Percentiles rank a stretch among this genome's conserved stretches.
phyloP scores from a whole-genome alignment of 1,284 basidiomycete genomes.

The Ustilago shanxiensis region DNA sequence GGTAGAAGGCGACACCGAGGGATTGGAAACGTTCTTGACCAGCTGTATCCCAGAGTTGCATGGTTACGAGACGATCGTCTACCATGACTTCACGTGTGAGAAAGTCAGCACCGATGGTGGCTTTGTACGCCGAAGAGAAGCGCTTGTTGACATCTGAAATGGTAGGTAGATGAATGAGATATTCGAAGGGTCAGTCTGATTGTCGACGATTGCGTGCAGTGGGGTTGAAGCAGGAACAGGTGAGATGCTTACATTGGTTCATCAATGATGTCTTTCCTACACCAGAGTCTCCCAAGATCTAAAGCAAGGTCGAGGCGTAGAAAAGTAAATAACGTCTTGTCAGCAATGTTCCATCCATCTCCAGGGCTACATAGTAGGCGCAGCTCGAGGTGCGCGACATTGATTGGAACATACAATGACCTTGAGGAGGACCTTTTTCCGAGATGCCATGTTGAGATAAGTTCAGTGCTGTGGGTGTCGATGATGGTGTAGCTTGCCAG shows the following conservation, averaged over 20 bases:
- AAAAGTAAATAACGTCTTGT: conserved; percentile 1
- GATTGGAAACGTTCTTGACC: conserved; percentile 99
- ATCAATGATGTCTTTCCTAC: conserved; percentile 99
- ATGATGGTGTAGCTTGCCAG: conserved; percentile 3
- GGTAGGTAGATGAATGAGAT: not conserved
- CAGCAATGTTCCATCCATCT: not conserved
- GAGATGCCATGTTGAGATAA: conserved; percentile 72
- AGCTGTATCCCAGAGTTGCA: conserved; percentile 99
- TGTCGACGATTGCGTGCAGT: not conserved
- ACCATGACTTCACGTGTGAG: conserved; percentile 99
- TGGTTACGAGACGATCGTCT: conserved; percentile 96
- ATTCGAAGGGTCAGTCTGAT: not conserved
- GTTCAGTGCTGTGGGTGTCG: not conserved
- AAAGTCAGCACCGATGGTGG: conserved; percentile 71
- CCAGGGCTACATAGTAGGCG: too few relatives aligned
- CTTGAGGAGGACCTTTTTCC: conserved; percentile 89
- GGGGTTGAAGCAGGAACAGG: not conserved
- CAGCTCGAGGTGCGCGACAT: too few relatives aligned
- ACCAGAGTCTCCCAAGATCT: conserved; percentile 72
- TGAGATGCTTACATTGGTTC: conserved; percentile 82
- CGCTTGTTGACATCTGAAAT: conserved; percentile 91
- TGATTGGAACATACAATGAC: conserved; percentile 60
- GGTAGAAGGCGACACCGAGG: conserved; percentile 97
- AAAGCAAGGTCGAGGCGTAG: not conserved
- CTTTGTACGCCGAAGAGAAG: conserved; percentile 99